Conservation (phyloP, 2,329 filamentous ascomycete genomes). For the Venturia asperata region DNA sequence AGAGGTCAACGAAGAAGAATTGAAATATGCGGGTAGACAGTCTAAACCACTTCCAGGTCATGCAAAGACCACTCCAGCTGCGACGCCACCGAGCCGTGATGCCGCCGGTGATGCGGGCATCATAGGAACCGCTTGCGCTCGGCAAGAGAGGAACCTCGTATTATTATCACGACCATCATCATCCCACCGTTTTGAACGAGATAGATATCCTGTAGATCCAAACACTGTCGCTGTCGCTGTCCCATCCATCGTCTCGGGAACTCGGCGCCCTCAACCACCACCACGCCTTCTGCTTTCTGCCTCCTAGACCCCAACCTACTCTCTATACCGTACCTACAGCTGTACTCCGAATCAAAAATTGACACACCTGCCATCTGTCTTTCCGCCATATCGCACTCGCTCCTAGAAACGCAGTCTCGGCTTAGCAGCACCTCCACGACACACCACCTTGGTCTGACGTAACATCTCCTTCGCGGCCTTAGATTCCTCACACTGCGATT, state of each 20-base stretch:
- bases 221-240: too few species aligned
- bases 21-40: not conserved
- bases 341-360: not conserved
- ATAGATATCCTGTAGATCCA: too few species aligned
- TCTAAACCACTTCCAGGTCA: not conserved
- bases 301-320: not conserved
- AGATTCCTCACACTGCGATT: not conserved
- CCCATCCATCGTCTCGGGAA: not conserved
- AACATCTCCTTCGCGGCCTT: not conserved
- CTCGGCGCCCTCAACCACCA: not conserved
- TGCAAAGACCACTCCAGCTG: too few species aligned
- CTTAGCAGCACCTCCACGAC: not conserved
- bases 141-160: not conserved
- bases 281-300: not conserved
- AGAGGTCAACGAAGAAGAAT: not conserved
- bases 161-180: not conserved
- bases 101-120: not conserved
- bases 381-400: too few species aligned
- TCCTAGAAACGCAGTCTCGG: not conserved
- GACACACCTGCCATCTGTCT: not conserved
- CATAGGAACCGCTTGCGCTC: not conserved
- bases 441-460: constrained; percentile 6
- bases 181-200: too few species aligned
- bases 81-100: not conserved
- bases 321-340: not conserved